These are phyloP conservation scores for Diphasiastrum complanatum DNA, from an alignment of 83 land plant genomes.

Conservation along the genomic window DNA sequence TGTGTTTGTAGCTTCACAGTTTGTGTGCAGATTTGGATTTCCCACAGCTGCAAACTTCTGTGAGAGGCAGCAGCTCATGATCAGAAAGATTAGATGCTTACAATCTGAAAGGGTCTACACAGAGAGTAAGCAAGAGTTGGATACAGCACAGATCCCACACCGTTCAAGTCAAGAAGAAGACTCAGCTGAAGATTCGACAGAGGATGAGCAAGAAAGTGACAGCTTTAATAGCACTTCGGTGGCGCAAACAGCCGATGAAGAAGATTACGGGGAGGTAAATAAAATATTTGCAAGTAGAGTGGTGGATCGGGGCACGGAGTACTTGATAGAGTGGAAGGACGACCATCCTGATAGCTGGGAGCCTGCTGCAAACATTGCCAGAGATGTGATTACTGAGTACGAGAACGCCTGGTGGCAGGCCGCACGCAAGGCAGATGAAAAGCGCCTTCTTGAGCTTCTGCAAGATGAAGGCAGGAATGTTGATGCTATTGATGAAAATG, in stretches of 20 bases:
- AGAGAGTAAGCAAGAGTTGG: no score
- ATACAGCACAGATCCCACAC: no score
- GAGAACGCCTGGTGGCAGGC: constrained; percentile 93
- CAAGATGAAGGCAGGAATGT: constrained; percentile 25
- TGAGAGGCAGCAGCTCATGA: no score
- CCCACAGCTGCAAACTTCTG: no score
- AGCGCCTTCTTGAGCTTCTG: constrained; percentile 42
- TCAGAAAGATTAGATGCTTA: no score
- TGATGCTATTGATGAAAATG: constrained; percentile 11
- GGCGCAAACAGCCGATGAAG: constrained; percentile 18
- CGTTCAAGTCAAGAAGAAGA: no score
- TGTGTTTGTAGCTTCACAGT: no score
- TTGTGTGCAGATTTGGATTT: no score
- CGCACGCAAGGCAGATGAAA: constrained; percentile 68
- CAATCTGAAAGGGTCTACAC: no score
- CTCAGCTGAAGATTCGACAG: no score
- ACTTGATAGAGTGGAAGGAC: constrained; percentile 90
- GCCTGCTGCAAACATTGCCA: constrained; percentile 59
- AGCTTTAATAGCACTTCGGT: no score
- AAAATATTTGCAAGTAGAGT: constrained; percentile 76
- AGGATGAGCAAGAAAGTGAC: no score
- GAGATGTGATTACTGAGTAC: constrained; percentile 75
- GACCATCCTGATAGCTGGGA: constrained; percentile 88
- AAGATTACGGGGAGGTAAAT: constrained; percentile 70
- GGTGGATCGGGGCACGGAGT: constrained; percentile 50